Base-by-base conservation (phyloP, 306 rosid genomes). In the Carpinus viminea region DNA sequence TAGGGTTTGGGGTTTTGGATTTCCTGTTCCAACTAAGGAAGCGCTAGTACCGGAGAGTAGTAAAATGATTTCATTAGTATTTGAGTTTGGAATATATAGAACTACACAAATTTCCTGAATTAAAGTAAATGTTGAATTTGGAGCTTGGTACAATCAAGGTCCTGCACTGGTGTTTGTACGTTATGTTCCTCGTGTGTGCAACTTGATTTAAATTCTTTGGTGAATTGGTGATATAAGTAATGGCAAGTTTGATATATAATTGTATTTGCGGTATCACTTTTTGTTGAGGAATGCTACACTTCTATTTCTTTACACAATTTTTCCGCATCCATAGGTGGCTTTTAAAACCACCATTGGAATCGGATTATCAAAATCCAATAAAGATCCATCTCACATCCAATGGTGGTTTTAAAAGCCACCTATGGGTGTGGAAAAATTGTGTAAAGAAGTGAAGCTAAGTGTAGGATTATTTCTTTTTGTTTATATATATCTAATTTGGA, bases 61-160 rank as follows among this genome's bases (percentile, higher is more conserved):
- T 36, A 17, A 4, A 7, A 16, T 7, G 45, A 3, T 34, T 16
- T 64, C 15, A 0, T 2, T 31, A 3, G 41, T 3, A 5, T 16
- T 34, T 8, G 70, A 28, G 1, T 31, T 62, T 60, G 6, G 34
- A 59, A 26, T 60, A 59, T 24, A 26, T 24, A 61, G 16, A 24
- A 13, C 4, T 34, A 34, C 15, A 64, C 5, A 36, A 59, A 28
- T 64, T 64, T 31, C 70, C 13, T 65, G 50, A 66, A 66, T 66
- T 18, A 15, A 66, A 43, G 8, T 18, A 43, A 41, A 66, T 16
- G 12, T 7, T 68, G 28, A 41, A 38, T 38, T 41, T 15, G 70
- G 47, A 65, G 70, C 47, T 65, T 17, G 2, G 70, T 36, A 34
- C 70, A 61, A 61, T 28, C 68, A 65, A 65, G 70, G 48, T 68